Evolutionary conservation across 176 grass and related monocot species (phyloP), one percentile per base, ranked within the genome.

Genomic region (Pontederia paniculata): DNA sequence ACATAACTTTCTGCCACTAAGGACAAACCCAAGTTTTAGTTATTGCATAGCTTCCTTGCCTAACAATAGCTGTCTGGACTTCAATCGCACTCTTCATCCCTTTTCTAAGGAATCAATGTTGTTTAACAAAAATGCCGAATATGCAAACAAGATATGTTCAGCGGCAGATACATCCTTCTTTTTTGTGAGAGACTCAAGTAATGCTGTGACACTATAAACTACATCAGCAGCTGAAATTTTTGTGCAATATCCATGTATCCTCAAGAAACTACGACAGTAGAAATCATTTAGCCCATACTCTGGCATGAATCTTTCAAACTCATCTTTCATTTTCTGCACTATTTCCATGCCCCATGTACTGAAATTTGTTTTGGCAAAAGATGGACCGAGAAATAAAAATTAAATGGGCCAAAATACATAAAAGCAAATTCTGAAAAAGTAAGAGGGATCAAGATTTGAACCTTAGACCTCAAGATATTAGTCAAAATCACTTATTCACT

Each of bases 331-430:
- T 58, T 86, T 89, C 47, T 73, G 70, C 66, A 89, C 89, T 49
- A 89, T 85, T 52, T 89, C 90, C 76, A 80, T 83, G 58, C 85
- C 89, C n/a, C 90, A 89, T 95, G 82, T 95, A 89, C 73, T 82
- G 85, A 73, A 83, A 95, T 21, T 72, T 86, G 73, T 83, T 95
- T 76, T 95, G 81, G 76, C 90, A 95, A 96, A 96, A n/a, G n/a
- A n/a, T n/a, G n/a, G n/a, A n/a, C n/a, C n/a, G n/a, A n/a, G n/a
- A n/a, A n/a, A n/a, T n/a, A n/a, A n/a, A n/a, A n/a, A n/a, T n/a
- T n/a, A n/a, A n/a, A n/a, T n/a, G n/a, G n/a, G n/a, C n/a, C n/a
- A n/a, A n/a, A n/a, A n/a, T n/a, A n/a, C n/a, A n/a, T n/a, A n/a
- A n/a, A n/a, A n/a, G n/a, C n/a, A n/a, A n/a, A n/a, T n/a, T n/a